Evolutionary conservation across 306 rosid genomes (phyloP).

Genomic region (Rubus parviflorus): DNA sequence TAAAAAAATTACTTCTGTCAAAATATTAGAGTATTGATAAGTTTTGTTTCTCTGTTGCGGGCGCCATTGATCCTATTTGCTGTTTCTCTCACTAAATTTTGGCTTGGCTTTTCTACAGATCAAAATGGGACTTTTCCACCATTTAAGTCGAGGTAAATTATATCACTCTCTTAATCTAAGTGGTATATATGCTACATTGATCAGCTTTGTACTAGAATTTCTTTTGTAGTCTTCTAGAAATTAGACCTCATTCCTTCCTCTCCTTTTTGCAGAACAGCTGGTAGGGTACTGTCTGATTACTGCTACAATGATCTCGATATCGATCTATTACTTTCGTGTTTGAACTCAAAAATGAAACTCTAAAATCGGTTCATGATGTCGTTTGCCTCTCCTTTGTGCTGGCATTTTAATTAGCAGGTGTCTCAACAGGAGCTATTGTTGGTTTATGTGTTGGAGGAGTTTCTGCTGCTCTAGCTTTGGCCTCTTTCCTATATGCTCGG

Average conservation of each 20-base stretch:
- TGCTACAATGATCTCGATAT: conserved; percentile 13
- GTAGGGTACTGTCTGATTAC: conserved; percentile 26
- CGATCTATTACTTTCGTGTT: conserved; percentile 7
- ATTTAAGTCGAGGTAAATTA: conserved; percentile 40
- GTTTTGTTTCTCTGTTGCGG: not conserved
- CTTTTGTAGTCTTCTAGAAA: conserved; percentile 25
- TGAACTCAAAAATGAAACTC: conserved; percentile 10
- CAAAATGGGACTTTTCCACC: conserved; percentile 60
- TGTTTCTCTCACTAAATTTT: conserved; percentile 19
- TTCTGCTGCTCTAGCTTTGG: conserved; percentile 41
- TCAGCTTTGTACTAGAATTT: not conserved
- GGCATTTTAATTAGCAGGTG: conserved; percentile 43
- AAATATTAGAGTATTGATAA: not conserved
- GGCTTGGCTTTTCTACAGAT: conserved; percentile 49
- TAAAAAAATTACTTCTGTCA: not conserved
- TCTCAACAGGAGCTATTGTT: conserved; percentile 48
- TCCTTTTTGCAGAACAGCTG: conserved; percentile 69
- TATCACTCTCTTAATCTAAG: not conserved
- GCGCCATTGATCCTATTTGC: not conserved
- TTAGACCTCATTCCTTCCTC: conserved; percentile 16
- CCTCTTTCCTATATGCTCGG: conserved; percentile 33
- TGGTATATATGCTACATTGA: not conserved
- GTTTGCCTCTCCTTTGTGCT: conserved; percentile 29
- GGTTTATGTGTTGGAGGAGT: conserved; percentile 52
- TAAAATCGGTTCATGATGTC: conserved; percentile 16